Base-by-base conservation (phyloP, 106 monocot species). In the Allium fistulosum region DNA sequence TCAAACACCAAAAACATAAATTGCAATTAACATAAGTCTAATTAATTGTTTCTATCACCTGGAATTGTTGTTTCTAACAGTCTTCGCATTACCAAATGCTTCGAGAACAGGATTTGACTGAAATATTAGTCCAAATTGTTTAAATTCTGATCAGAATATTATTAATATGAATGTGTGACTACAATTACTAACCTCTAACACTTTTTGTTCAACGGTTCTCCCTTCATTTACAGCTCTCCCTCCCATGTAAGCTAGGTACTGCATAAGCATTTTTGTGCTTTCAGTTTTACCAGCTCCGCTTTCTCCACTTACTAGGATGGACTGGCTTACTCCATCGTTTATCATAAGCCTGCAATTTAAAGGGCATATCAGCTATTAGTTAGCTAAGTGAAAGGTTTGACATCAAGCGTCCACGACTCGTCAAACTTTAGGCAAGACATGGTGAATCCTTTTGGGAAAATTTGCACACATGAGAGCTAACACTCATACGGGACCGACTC, bases 201-300 rank as follows among this genome's bases (percentile, higher is more conserved):
- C 90, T 94, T 94, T 76, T 67, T 94, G 90, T 66, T 94, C 90
- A 53, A 94, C 84, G 37, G 78, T 82, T 11, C 90, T 68, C 37
- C 80, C 90, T 62, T 84, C 94, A 72, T 75, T 72, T 59, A 65
- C 82, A 78, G 78, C 78, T 74, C 78, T 84, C 50, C 94, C 94
- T 16, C 94, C 94, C 84, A 94, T 90, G 72, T 72, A 94, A 76
- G 94, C 87, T 72, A 94, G 87, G 75, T 87, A 94, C 9, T 78
- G 84, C 94, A 94, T 94, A 57, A 94, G 87, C 65, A 82, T 77
- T 59, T 94, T 94, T 11, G 94, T 94, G 74, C 84, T 94, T 72
- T 94, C 94, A 67, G 94, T 94, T 72, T 94, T 94, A 72, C 94
- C 94, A 51, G 94, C 94, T 61, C 94, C 94, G 82, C 94, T 94